A percentile compares a stretch with the other conserved stretches of the same genome.
Conservation (phyloP, 345 rosid genomes). For the Citrus cavaleriei region DNA sequence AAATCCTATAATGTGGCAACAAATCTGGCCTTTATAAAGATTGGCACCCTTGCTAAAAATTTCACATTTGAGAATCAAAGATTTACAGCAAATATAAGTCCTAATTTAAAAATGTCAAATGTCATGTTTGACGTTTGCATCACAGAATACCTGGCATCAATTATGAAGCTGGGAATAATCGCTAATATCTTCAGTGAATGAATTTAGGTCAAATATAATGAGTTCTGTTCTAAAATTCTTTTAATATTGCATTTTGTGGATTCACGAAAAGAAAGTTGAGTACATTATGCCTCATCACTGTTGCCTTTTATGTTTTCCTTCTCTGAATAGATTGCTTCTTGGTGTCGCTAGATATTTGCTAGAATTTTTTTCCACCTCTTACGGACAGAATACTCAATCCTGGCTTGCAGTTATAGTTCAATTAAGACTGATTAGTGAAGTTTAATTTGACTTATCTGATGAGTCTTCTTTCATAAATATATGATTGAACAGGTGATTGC, state of each 20-base stretch:
- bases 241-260: not conserved
- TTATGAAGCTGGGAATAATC: not conserved
- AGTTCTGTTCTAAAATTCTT: not conserved
- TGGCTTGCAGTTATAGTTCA: not conserved
- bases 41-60: not conserved
- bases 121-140: not conserved
- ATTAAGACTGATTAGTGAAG: not conserved
- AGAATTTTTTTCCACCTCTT: not conserved
- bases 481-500: conserved; percentile 54
- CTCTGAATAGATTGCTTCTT: not conserved
- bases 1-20: not conserved
- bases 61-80: not conserved
- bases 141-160: not conserved
- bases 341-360: not conserved
- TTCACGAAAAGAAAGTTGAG: not conserved
- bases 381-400: not conserved
- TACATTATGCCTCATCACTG: not conserved
- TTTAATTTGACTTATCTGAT: not conserved
- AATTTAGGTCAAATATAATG: not conserved
- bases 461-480: not conserved
- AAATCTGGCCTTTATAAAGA: not conserved
- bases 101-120: not conserved
- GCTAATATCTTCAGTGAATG: not conserved
- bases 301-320: not conserved
- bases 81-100: not conserved